Evolutionary conservation across 805 yeast species (phyloP).

Genomic region (Myxozyma monticola): DNA sequence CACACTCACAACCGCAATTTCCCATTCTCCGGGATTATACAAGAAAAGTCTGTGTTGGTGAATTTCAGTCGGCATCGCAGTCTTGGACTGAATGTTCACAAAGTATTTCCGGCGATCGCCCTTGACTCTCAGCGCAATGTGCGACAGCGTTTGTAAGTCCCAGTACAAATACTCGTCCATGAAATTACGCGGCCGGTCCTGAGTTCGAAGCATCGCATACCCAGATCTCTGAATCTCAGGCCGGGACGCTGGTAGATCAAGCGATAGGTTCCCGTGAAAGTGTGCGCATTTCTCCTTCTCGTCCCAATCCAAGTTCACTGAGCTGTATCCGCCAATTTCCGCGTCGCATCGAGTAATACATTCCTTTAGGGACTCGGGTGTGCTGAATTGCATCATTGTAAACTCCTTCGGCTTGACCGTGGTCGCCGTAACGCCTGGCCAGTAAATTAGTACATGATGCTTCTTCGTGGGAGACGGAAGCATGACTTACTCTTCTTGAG

Average conservation of each 20-base stretch:
- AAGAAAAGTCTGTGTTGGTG: constrained; percentile 79
- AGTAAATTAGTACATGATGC: too few species aligned
- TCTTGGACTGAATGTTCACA: constrained; percentile 78
- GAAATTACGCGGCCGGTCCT: constrained; percentile 55
- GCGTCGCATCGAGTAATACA: constrained; percentile 67
- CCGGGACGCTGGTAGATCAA: constrained; percentile 64
- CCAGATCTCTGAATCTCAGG: constrained; percentile 67
- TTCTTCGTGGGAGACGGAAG: too few species aligned
- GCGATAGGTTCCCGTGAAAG: constrained; percentile 67
- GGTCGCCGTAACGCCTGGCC: too few species aligned
- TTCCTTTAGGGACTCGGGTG: constrained; percentile 50
- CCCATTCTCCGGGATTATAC: constrained; percentile 75
- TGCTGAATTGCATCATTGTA: constrained; percentile 58
- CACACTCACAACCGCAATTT: constrained; percentile 57
- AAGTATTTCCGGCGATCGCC: constrained; percentile 58
- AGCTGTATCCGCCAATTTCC: constrained; percentile 77
- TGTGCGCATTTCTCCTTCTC: constrained; percentile 52
- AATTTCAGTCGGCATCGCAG: constrained; percentile 73
- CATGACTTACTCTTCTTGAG: too few species aligned
- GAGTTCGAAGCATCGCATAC: constrained; percentile 81
- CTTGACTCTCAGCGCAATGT: constrained; percentile 52
- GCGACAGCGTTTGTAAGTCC: constrained; percentile 68
- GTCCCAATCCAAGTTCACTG: constrained; percentile 52
- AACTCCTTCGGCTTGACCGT: too few species aligned
- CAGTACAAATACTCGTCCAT: constrained; percentile 47